Conservation (phyloP, 2,329 filamentous ascomycete species). For the Thelonectria discophora region DNA sequence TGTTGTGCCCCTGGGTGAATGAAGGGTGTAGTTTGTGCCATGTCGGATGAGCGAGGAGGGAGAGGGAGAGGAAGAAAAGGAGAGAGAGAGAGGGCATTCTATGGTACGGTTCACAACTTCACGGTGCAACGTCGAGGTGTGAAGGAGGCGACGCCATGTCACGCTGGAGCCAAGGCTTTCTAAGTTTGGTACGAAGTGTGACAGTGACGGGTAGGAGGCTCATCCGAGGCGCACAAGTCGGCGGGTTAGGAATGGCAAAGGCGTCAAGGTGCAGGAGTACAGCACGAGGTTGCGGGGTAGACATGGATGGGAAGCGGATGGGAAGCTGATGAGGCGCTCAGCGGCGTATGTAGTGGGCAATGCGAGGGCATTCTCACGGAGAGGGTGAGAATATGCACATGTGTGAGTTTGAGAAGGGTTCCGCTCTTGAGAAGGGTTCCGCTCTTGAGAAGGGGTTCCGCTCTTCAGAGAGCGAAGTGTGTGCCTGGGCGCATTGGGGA, state of each 20-base stretch:
- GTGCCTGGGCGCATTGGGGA: too few species aligned
- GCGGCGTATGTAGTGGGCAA: neutral
- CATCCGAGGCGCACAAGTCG: neutral
- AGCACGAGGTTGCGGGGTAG: neutral
- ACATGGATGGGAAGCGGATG: too few species aligned
- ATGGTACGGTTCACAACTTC: neutral
- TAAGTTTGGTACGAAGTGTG: neutral
- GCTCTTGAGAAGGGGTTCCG: too few species aligned
- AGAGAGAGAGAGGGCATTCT: too few species aligned
- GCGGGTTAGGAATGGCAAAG: neutral
- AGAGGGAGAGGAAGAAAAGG: too few species aligned
- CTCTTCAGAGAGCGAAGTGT: too few species aligned
- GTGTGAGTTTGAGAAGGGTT: too few species aligned
- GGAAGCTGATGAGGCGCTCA: neutral
- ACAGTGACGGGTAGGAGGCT: neutral
- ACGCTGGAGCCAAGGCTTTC: conserved; percentile 7
- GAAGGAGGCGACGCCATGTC: conserved; percentile 6
- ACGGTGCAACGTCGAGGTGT: conserved; percentile 6
- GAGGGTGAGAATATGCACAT: neutral
- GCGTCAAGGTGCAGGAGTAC: conserved; percentile 9
- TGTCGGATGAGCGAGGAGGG: neutral
- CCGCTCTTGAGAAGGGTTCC: neutral
- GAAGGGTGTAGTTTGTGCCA: neutral
- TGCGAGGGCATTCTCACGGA: conserved; percentile 3
- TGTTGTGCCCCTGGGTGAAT: neutral